Conservation (phyloP, 2,329 filamentous ascomycete genomes). For the Lachnellula willkommii region DNA sequence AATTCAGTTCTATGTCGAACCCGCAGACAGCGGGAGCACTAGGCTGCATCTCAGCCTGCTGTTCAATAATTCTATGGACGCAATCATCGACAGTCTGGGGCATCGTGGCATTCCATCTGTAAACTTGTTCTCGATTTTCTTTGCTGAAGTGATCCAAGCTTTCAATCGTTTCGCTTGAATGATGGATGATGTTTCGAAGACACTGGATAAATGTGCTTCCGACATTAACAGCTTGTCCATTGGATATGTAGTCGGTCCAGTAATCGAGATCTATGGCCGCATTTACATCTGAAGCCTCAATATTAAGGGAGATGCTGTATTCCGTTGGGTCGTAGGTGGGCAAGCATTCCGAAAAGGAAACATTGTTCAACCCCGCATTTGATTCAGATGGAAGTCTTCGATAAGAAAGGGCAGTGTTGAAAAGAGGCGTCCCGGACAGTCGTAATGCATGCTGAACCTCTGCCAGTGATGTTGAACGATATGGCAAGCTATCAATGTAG, state of each 20-base stretch:
- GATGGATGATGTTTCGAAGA: conserved; percentile 28
- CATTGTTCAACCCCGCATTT: neutral
- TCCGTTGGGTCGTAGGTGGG: conserved; percentile 35
- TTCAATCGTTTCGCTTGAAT: conserved; percentile 3
- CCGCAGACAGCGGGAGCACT: conserved; percentile 18
- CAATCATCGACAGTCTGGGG: neutral
- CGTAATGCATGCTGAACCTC: conserved; percentile 31
- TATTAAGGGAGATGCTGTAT: conserved; percentile 37
- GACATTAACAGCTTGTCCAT: conserved; percentile 36
- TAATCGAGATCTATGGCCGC: conserved; percentile 37
- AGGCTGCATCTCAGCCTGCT: neutral
- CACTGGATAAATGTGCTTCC: conserved; percentile 34
- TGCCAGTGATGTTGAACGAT: conserved; percentile 37
- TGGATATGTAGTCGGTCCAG: conserved; percentile 37
- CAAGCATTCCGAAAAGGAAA: conserved; percentile 33
- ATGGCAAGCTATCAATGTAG: conserved; percentile 30
- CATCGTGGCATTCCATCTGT: conserved; percentile 1
- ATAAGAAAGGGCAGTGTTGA: conserved; percentile 17
- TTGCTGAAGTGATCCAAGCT: conserved; percentile 1
- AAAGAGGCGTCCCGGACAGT: conserved; percentile 8
- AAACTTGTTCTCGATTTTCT: conserved; percentile 4
- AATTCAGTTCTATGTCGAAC: conserved; percentile 27
- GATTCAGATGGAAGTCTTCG: neutral
- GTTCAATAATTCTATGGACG: conserved; percentile 2
- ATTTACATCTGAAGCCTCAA: conserved; percentile 33